Conservation (phyloP, 192 early-diverging fungal genomes). For the Hyaloraphidium curvatum region DNA sequence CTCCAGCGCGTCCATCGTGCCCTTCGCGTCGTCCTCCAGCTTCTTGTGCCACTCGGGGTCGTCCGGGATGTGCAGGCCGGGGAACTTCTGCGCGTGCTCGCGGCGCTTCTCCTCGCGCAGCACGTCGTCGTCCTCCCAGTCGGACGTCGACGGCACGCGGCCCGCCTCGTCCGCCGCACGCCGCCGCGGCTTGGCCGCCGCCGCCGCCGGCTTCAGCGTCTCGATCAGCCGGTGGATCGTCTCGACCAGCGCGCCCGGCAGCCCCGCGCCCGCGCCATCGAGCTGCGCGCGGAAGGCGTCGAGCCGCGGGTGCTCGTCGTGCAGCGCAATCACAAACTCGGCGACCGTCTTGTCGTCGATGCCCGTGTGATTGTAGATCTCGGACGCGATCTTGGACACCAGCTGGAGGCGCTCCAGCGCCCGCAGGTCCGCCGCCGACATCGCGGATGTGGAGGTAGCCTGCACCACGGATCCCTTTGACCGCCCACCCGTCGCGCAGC, state of each 20-base stretch:
- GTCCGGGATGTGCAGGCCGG: constrained; percentile 43
- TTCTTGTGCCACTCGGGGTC: constrained; percentile 15
- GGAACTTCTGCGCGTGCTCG: constrained; percentile 45
- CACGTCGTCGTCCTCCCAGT: constrained; percentile 3
- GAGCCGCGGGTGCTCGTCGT: constrained; percentile 37
- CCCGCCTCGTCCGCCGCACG: no score
- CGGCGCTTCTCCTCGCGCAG: background rate
- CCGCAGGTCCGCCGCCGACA: constrained; percentile 31
- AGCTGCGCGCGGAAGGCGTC: constrained; percentile 47
- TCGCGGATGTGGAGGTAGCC: no score
- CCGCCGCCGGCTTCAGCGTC: constrained; percentile 45
- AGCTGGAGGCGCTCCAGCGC: constrained; percentile 75
- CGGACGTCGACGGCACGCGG: no score
- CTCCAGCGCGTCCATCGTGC: constrained; percentile 39
- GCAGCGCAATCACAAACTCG: constrained; percentile 80
- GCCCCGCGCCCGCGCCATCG: constrained; percentile 53
- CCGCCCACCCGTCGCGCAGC: no score
- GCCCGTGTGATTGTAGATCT: constrained; percentile 81
- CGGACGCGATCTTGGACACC: constrained; percentile 73
- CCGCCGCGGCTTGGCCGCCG: background rate
- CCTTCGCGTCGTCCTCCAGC: constrained; percentile 27
- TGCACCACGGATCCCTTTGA: no score
- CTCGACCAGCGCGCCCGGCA: constrained; percentile 61
- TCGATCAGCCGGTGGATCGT: constrained; percentile 73
- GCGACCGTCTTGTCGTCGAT: constrained; percentile 76